Evolutionary conservation across 1,284 basidiomycete genomes (phyloP).

Genomic region (Cryptococcus sp.): DNA sequence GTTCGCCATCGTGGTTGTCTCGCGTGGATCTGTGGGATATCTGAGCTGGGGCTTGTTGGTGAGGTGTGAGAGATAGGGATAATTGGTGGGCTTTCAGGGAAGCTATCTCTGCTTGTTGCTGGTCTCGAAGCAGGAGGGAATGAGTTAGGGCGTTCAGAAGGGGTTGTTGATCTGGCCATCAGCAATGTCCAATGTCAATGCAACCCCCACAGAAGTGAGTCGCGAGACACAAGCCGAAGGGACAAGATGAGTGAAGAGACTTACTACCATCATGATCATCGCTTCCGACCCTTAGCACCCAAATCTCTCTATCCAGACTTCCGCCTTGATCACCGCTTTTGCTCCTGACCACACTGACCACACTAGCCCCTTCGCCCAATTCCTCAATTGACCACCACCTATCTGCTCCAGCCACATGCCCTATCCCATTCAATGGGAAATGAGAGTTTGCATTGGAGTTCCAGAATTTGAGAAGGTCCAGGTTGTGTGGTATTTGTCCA

Average conservation of each 20-base stretch:
- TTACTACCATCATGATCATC: slow-evolving; percentile 16
- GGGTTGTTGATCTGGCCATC: too few relatives aligned
- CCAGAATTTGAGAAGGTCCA: slow-evolving; percentile 27
- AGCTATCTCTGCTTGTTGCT: slow-evolving; percentile 22
- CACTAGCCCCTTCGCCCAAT: slow-evolving; percentile 32
- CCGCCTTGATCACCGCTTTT: slow-evolving; percentile 1
- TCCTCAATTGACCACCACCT: slow-evolving; percentile 42
- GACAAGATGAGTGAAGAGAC: neutral
- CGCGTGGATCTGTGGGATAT: too few relatives aligned
- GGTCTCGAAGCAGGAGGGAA: slow-evolving; percentile 31
- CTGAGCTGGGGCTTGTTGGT: too few relatives aligned
- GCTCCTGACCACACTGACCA: slow-evolving; percentile 11
- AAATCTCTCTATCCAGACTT: slow-evolving; percentile 34
- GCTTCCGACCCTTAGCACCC: slow-evolving; percentile 29
- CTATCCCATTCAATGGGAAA: neutral
- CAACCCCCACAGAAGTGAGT: too few relatives aligned
- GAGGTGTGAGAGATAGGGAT: too few relatives aligned
- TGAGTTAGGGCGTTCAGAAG: slow-evolving; percentile 29
- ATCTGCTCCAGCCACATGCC: slow-evolving; percentile 5
- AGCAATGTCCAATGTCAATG: too few relatives aligned
- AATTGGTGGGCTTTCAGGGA: slow-evolving; percentile 11
- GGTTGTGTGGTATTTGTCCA: slow-evolving; percentile 8
- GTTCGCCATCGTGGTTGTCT: neutral
- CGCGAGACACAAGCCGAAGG: neutral
- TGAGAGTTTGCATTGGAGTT: slow-evolving; percentile 10